Evolutionary conservation across 106 monocot species (phyloP), one percentile per base, ranked within the genome.

Genomic region (Triglochin maritima): DNA sequence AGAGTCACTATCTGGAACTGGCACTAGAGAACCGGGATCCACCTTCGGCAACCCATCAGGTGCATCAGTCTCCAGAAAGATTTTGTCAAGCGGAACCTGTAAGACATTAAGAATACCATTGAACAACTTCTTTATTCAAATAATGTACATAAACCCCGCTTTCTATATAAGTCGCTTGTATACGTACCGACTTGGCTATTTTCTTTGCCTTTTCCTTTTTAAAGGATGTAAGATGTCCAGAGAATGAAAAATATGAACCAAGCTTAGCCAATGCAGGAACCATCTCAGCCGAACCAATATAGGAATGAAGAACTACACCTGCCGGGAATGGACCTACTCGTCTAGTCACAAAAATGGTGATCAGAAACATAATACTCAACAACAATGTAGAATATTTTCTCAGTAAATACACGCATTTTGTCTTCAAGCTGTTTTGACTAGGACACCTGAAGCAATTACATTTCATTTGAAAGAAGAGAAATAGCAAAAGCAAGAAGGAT

Each of bases 281-380:
- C 84, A 92, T 86, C 69, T 98, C 98, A 58, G 88, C 84, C 70
- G 92, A 89, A 59, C 98, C 92, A n/a, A 92, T 47, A 72, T 86
- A 99, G 29, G 98, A 99, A 77, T 99, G 98, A 44, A 99, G 68
- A 79, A 99, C 78, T 7, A 84, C 67, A 63, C 92, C 89, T 60
- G 80, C 83, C 47, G 92, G 86, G 71, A 92, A 99, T 63, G 92
- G 89, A 45, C 98, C 98, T 3, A 47, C 69, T n/a, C 48, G 41
- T 70, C 89, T 93, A 77, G 44, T 64, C 10, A 64, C 7, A 13
- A n/a, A n/a, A n/a, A n/a, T n/a, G n/a, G n/a, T n/a, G n/a, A n/a
- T n/a, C n/a, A n/a, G n/a, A n/a, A n/a, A n/a, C n/a, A n/a, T n/a
- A n/a, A n/a, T n/a, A n/a, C n/a, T n/a, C n/a, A n/a, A n/a, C n/a